A percentile compares a stretch with the other conserved stretches of the same genome.
These are phyloP conservation scores for Calonectria crousiana DNA, from an alignment of 2,329 filamentous ascomycete species.

Conservation along the genomic window DNA sequence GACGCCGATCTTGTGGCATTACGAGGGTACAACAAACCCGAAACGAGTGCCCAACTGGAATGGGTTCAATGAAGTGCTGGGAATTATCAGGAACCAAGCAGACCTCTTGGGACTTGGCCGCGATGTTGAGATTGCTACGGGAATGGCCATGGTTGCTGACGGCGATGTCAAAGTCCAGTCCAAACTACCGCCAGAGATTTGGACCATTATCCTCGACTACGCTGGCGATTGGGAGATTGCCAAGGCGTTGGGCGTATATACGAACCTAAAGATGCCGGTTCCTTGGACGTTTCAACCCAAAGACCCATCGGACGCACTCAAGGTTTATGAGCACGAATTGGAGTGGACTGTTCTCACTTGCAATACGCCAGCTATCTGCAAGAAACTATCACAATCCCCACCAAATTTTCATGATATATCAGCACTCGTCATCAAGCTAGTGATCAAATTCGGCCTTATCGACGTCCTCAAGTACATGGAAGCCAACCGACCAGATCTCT, in stretches of 20 bases:
- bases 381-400: constrained; percentile 78
- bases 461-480: constrained; percentile 79
- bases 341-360: constrained; percentile 88
- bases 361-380: constrained; percentile 77
- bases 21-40: constrained; percentile 64
- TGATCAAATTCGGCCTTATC: constrained; percentile 90
- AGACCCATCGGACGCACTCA: constrained; percentile 72
- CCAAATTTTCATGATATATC: constrained; percentile 79
- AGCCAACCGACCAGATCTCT: constrained; percentile 75
- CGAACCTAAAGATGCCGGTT: constrained; percentile 77
- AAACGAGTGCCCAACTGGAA: constrained; percentile 72
- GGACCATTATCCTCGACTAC: constrained; percentile 88
- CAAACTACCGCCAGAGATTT: constrained; percentile 84
- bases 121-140: constrained; percentile 71
- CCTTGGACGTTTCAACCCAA: constrained; percentile 76
- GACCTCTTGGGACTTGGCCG: constrained; percentile 80
- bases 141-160: constrained; percentile 51
- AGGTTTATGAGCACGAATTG: constrained; percentile 80
- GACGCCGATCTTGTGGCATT: constrained; percentile 85
- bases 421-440: constrained; percentile 84
- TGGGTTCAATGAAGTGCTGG: constrained; percentile 77
- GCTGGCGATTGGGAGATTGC: constrained; percentile 93
- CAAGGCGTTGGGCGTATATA: constrained; percentile 83
- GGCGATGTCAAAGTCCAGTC: constrained; percentile 51
- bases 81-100: constrained; percentile 81